Evolutionary conservation across 306 rosid species (phyloP).

Genomic region (Myrica gale): DNA sequence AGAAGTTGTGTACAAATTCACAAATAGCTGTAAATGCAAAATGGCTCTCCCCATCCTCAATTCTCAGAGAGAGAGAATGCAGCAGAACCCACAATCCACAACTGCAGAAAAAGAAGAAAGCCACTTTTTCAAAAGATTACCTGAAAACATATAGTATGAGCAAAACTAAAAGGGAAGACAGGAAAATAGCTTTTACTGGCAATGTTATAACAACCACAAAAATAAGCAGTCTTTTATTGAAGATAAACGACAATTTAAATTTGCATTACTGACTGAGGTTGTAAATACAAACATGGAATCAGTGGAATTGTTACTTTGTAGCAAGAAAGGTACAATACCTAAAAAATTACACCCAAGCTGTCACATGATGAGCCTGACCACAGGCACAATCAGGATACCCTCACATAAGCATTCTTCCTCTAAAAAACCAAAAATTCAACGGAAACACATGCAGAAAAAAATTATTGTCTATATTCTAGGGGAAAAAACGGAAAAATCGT

Average conservation of each 20-base stretch:
- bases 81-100: constrained; percentile 98
- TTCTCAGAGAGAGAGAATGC: constrained; percentile 85
- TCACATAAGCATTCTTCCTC: background rate
- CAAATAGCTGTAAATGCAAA: constrained; percentile 72
- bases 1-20: constrained; percentile 83
- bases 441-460: background rate
- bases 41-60: constrained; percentile 89
- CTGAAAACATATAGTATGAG: background rate
- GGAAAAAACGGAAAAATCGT: no score
- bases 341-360: background rate
- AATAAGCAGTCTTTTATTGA: background rate
- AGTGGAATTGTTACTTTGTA: background rate
- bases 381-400: background rate
- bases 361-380: background rate
- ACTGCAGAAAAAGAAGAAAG: constrained; percentile 42
- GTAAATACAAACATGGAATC: background rate
- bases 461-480: no score
- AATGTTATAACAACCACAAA: background rate
- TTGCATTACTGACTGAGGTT: background rate
- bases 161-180: no score
- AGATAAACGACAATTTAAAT: background rate
- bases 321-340: background rate
- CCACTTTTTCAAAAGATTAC: background rate
- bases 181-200: background rate
- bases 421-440: background rate